Evolutionary conservation across 768 basidiomycete genomes (phyloP).

Genomic region (Mycena vulgaris): DNA sequence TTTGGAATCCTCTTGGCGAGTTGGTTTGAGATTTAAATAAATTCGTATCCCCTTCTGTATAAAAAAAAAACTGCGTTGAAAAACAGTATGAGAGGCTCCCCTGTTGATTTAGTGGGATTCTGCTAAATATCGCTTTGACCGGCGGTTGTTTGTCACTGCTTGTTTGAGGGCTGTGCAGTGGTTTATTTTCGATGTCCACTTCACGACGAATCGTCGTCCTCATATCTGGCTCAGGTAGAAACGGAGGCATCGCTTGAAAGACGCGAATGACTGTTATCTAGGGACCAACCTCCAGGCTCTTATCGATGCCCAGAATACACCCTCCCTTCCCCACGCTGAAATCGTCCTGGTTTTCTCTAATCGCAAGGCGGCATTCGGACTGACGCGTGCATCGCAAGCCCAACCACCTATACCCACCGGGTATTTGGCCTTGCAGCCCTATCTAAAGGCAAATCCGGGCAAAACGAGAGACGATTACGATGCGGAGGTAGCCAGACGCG

Average conservation of each 20-base stretch:
- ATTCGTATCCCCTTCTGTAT: too few species aligned
- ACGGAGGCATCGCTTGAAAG: constrained; percentile 35
- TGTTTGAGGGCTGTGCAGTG: not conserved
- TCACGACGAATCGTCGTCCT: constrained; percentile 56
- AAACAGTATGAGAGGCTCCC: too few species aligned
- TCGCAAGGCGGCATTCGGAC: constrained; percentile 91
- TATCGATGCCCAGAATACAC: constrained; percentile 87
- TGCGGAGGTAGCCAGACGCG: constrained; percentile 79
- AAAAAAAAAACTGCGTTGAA: too few species aligned
- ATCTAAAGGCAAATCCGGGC: constrained; percentile 78
- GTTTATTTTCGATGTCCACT: constrained; percentile 14
- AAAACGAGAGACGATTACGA: constrained; percentile 91
- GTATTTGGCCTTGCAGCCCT: constrained; percentile 89
- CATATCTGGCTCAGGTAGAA: constrained; percentile 69
- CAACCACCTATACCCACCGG: constrained; percentile 86
- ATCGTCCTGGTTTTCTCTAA: constrained; percentile 93
- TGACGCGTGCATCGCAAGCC: constrained; percentile 82
- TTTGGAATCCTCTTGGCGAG: too few species aligned
- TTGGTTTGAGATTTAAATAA: too few species aligned
- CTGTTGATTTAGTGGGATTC: not conserved
- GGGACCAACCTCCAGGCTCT: constrained; percentile 98
- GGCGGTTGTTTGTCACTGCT: not conserved
- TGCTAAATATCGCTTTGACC: not conserved
- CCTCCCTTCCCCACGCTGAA: constrained; percentile 76
- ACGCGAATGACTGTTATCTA: constrained; percentile 49